Evolutionary conservation across 1,284 basidiomycete species (phyloP).

Genomic region (Singerocomus rubriflavus): DNA sequence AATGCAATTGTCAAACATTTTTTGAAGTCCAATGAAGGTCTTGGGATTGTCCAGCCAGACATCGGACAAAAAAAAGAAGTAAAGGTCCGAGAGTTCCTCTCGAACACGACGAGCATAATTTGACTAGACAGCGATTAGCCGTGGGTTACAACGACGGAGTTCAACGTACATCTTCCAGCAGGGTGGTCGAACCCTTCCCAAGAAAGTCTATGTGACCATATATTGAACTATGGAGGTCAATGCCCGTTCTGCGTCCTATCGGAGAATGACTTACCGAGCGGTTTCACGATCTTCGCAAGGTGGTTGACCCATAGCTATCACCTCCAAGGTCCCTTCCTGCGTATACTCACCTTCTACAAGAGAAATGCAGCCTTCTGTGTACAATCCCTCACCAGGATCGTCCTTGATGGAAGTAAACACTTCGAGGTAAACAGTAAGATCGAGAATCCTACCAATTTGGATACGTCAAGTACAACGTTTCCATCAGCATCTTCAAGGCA

Average conservation of each 20-base stretch:
- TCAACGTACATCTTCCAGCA: slow-evolving; percentile 83
- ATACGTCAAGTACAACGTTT: slow-evolving; percentile 84
- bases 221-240: slow-evolving; percentile 57
- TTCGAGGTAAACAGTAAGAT: background rate
- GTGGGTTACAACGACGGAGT: background rate
- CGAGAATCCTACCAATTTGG: slow-evolving; percentile 65
- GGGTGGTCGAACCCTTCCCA: slow-evolving; percentile 86
- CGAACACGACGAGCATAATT: slow-evolving; percentile 59
- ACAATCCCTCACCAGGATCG: slow-evolving; percentile 91
- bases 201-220: slow-evolving; percentile 95
- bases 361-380: slow-evolving; percentile 95
- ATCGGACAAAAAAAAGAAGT: slow-evolving; percentile 95
- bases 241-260: background rate
- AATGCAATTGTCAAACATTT: slow-evolving; percentile 90
- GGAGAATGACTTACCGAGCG: slow-evolving; percentile 56
- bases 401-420: slow-evolving; percentile 51
- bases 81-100: slow-evolving; percentile 69
- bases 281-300: slow-evolving; percentile 87
- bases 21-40: slow-evolving; percentile 75
- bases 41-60: slow-evolving; percentile 91
- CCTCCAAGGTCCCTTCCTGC: slow-evolving; percentile 82
- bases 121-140: slow-evolving; percentile 39
- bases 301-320: slow-evolving; percentile 95
- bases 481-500: slow-evolving; percentile 96
- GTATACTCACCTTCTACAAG: slow-evolving; percentile 97